Evolutionary conservation across 2,329 filamentous ascomycete genomes (phyloP).

Genomic region (Calycina marina): DNA sequence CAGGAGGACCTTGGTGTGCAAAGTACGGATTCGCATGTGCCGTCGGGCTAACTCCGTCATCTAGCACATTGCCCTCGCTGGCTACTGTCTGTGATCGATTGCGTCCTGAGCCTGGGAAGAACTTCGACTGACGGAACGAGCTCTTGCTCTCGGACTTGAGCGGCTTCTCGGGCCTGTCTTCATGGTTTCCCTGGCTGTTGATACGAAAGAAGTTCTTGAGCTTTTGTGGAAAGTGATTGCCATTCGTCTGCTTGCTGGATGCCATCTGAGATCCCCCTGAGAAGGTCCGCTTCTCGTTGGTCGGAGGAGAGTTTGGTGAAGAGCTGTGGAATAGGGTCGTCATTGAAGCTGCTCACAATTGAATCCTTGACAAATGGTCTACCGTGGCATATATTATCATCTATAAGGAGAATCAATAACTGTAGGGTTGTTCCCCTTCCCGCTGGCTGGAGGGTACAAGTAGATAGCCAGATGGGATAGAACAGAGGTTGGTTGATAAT

Average conservation of each 20-base stretch:
- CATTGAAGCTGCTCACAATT: slow-evolving; percentile 15
- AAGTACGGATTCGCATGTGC: slow-evolving; percentile 96
- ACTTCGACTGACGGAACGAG: slow-evolving; percentile 70
- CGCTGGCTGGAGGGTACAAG: too few species aligned
- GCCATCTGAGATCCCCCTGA: slow-evolving; percentile 21
- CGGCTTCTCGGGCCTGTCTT: slow-evolving; percentile 25
- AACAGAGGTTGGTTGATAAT: too few species aligned
- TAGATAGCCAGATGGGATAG: too few species aligned
- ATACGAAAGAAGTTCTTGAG: slow-evolving; percentile 60
- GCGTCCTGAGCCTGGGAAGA: slow-evolving; percentile 75
- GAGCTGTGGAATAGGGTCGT: slow-evolving; percentile 19
- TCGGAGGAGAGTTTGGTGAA: slow-evolving; percentile 12
- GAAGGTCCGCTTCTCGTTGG: slow-evolving; percentile 22
- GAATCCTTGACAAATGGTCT: too few species aligned
- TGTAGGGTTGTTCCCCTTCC: too few species aligned
- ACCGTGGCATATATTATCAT: too few species aligned
- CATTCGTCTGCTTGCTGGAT: slow-evolving; percentile 36
- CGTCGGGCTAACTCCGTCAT: slow-evolving; percentile 80
- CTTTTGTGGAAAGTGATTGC: slow-evolving; percentile 50
- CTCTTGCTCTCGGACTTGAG: slow-evolving; percentile 24
- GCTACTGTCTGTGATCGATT: slow-evolving; percentile 82
- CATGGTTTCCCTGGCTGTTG: slow-evolving; percentile 31
- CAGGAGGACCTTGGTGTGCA: slow-evolving; percentile 85
- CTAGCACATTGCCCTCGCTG: slow-evolving; percentile 81
- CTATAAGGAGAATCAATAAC: too few species aligned